Evolutionary conservation across 2,329 filamentous ascomycete species (phyloP), one percentile per base, ranked within the genome.

Genomic region (Endocalyx cinctus): DNA sequence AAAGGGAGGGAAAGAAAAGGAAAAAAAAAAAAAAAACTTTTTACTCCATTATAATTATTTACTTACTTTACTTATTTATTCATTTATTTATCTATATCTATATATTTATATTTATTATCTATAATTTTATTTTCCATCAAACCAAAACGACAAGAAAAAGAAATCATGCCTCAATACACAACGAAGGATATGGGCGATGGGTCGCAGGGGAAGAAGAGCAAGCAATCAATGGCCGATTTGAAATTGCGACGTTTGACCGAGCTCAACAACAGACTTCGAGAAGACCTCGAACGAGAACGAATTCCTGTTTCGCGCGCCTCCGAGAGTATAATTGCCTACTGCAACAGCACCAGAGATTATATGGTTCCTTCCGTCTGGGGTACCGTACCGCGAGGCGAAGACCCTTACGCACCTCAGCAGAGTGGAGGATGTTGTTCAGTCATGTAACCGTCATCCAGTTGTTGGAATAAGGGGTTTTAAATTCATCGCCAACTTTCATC

Each of bases 331-430:
- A 97, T 97, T 62, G 86, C 87, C 51, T 97, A 97, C 70, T 97
- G 89, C 67, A 94, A 94, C 66, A 89, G 87, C 65, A 96, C 92
- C 52, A 85, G 90, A 64, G 92, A 98, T 63, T 97, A 94, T 71
- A 97, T 98, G 92, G 89, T 97, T 33, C 89, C 89, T 32, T 94
- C 88, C 33, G 86, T 92, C 63, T 98, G 92, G 92, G 90, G 90
- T 50, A 78, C 82, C 41, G 87, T 97, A 46, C 87, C 94, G 58
- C 90, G 88, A 72, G 83, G 85, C 62, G 92, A 97, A 60, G 92
- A 98, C 61, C 92, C 92, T n/a, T 98, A 98, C 62, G 88, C 90
- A 55, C 90, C 90, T 50, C 90, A 94, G 71, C 87, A 94, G 69
- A 87, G 78, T 50, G 84, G 81, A 58, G 85, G 88, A 55, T 98